Evolutionary conservation across 2,329 filamentous ascomycete genomes (phyloP).

Genomic region (Fusarium camptoceras): DNA sequence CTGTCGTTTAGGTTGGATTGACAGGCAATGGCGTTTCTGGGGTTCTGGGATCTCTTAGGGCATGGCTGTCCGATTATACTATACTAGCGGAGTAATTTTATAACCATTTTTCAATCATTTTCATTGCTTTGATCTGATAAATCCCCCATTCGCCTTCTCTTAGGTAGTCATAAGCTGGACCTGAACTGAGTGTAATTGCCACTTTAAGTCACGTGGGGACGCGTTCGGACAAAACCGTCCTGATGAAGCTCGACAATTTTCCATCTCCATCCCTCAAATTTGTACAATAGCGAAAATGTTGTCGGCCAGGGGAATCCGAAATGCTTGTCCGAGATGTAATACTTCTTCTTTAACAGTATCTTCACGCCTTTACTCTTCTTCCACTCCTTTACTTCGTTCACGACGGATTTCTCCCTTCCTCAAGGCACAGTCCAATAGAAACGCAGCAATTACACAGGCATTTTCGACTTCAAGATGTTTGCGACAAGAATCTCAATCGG

Average conservation of each 20-base stretch:
- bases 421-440: slow-evolving; percentile 44
- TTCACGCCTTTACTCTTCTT: slow-evolving; percentile 22
- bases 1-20: background rate
- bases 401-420: slow-evolving; percentile 31
- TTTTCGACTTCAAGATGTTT: slow-evolving; percentile 48
- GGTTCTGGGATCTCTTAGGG: slow-evolving; percentile 6
- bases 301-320: slow-evolving; percentile 50
- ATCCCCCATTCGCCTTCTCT: background rate
- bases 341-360: slow-evolving; percentile 26
- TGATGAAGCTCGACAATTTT: slow-evolving; percentile 16
- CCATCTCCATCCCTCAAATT: slow-evolving; percentile 20
- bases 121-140: background rate
- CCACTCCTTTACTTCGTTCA: slow-evolving; percentile 30
- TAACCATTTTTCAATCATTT: background rate
- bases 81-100: background rate
- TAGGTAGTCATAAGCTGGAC: background rate
- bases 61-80: background rate
- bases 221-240: slow-evolving; percentile 43
- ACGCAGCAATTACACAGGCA: slow-evolving; percentile 42
- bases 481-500: slow-evolving; percentile 35
- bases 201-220: slow-evolving; percentile 48
- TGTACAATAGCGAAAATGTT: slow-evolving; percentile 50
- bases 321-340: slow-evolving; percentile 50
- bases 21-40: background rate
- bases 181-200: slow-evolving; percentile 5